Evolutionary conservation across 257 asterid genomes (phyloP).

Genomic region (Gynochthodes officinalis): DNA sequence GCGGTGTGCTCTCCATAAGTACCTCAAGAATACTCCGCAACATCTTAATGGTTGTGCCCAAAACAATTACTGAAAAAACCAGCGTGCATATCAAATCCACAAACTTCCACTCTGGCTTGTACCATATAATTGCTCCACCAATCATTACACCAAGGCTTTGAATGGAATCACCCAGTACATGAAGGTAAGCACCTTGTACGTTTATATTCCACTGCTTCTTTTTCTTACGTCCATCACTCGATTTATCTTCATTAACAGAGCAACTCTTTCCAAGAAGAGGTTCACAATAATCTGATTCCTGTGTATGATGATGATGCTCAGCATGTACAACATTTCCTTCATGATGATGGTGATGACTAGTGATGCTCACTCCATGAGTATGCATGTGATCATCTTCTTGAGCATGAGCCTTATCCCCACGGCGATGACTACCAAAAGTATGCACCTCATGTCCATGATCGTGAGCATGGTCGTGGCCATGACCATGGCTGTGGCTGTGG

Average conservation of each 20-base stretch:
- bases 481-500: conserved; percentile 43
- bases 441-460: conserved; percentile 8
- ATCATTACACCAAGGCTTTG: conserved; percentile 97
- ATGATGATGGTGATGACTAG: conserved; percentile 32
- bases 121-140: conserved; percentile 89
- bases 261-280: conserved; percentile 41
- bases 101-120: conserved; percentile 81
- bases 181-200: conserved; percentile 95
- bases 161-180: conserved; percentile 82
- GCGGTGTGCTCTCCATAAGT: conserved; percentile 92
- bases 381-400: conserved; percentile 32
- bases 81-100: conserved; percentile 84
- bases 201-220: conserved; percentile 63
- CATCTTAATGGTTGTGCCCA: conserved; percentile 79
- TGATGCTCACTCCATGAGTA: conserved; percentile 21
- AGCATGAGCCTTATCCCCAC: conserved; percentile 11
- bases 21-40: conserved; percentile 72
- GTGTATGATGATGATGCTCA: conserved; percentile 36
- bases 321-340: conserved; percentile 43
- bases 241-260: conserved; percentile 26
- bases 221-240: conserved; percentile 29
- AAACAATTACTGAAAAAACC: conserved; percentile 57
- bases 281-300: conserved; percentile 32
- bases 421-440: conserved; percentile 16
- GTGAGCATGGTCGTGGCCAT: conserved; percentile 35